Evolutionary conservation across 2,329 filamentous ascomycete genomes (phyloP).

Genomic region (Plectosphaerella cucumerina): DNA sequence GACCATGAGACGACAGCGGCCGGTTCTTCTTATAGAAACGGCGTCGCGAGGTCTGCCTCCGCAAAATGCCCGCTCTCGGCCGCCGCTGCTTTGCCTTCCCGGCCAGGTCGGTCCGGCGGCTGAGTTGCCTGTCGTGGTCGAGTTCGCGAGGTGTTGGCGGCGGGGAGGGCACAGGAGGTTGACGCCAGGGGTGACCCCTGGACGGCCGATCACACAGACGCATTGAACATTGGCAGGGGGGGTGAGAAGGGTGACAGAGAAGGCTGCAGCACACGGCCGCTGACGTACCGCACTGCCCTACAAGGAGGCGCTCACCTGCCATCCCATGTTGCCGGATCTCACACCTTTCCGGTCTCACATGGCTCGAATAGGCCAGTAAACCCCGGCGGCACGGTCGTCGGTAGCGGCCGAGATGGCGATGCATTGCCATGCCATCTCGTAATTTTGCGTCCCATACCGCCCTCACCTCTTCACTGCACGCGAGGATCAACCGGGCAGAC

Average conservation of each 20-base stretch:
- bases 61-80: too few species aligned
- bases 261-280: neutral
- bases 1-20: neutral
- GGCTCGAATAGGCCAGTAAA: neutral
- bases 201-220: neutral
- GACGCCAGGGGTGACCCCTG: neutral
- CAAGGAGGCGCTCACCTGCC: neutral
- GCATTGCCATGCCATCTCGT: too few species aligned
- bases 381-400: neutral
- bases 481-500: too few species aligned
- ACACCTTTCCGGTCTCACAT: neutral
- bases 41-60: too few species aligned
- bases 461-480: too few species aligned
- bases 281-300: too few species aligned
- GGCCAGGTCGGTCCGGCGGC: too few species aligned
- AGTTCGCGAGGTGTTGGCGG: neutral
- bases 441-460: too few species aligned
- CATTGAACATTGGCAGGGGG: neutral
- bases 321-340: neutral
- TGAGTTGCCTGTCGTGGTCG: neutral
- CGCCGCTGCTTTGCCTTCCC: too few species aligned
- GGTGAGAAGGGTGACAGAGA: neutral
- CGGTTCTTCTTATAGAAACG: neutral
- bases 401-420: too few species aligned
- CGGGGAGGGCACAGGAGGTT: neutral